These are phyloP conservation scores for Nakazawaea ambrosiae DNA, from an alignment of 805 yeast genomes.

Conservation along the genomic window DNA sequence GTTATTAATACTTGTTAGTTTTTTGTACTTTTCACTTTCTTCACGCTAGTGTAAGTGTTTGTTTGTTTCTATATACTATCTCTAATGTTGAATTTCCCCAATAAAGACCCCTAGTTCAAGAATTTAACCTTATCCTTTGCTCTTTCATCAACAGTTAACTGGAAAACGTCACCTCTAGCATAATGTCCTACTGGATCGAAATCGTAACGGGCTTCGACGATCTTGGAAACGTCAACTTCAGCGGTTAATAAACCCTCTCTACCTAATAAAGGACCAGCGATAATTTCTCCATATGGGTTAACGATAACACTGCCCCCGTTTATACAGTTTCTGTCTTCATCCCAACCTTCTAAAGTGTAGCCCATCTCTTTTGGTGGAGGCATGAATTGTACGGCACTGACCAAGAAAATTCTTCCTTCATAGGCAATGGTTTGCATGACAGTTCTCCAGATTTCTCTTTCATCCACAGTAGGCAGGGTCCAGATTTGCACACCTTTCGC, in stretches of 20 bases:
- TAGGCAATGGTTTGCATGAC: constrained; percentile 34
- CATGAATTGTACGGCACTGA: constrained; percentile 34
- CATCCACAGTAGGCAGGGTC: constrained; percentile 40
- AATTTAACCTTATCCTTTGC: constrained; percentile 13
- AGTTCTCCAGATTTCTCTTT: constrained; percentile 35
- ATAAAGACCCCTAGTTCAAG: background rate
- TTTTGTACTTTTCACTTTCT: no score
- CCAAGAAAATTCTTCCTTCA: constrained; percentile 33
- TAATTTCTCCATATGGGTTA: constrained; percentile 34
- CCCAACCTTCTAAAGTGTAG: constrained; percentile 23
- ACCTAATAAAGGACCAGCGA: constrained; percentile 36
- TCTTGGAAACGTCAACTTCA: constrained; percentile 30
- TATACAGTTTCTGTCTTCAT: constrained; percentile 25
- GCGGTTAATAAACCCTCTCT: constrained; percentile 33
- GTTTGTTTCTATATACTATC: no score
- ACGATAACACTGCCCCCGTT: constrained; percentile 35
- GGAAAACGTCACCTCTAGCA: constrained; percentile 35
- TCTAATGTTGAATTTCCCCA: background rate
- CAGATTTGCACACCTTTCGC: constrained; percentile 34
- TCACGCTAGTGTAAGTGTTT: no score
- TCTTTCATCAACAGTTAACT: constrained; percentile 32
- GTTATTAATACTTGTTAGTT: no score
- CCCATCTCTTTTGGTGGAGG: constrained; percentile 20
- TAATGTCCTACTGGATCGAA: constrained; percentile 38
- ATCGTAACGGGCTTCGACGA: constrained; percentile 33